A percentile compares a stretch with the other conserved stretches of the same genome.
Conservation (phyloP, 1,284 basidiomycete species). For the Schizophyllum amplum region DNA sequence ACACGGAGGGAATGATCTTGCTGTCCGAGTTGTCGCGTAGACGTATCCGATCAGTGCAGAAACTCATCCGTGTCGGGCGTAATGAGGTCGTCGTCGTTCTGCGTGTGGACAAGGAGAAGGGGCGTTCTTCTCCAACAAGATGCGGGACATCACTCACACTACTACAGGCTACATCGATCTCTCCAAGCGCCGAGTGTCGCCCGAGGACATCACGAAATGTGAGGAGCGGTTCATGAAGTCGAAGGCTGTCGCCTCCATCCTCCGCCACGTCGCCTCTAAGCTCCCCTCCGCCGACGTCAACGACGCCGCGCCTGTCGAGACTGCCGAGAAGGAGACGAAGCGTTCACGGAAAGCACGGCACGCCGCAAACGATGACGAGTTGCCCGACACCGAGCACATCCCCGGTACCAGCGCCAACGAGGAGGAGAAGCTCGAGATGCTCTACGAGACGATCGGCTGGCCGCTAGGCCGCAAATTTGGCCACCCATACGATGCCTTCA, state of each 20-base stretch:
- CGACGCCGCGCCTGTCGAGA: slow-evolving; percentile 18
- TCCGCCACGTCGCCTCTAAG: slow-evolving; percentile 91
- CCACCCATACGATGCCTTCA: slow-evolving; percentile 98
- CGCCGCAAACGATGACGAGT: slow-evolving; percentile 35
- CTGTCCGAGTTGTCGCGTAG: slow-evolving; percentile 94
- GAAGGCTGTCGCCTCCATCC: slow-evolving; percentile 89
- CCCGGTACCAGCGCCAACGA: slow-evolving; percentile 43
- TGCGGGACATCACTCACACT: neutral
- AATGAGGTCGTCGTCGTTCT: slow-evolving; percentile 99
- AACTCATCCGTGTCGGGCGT: slow-evolving; percentile 93
- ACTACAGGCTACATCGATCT: slow-evolving; percentile 94
- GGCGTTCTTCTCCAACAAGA: slow-evolving; percentile 36
- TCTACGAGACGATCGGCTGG: slow-evolving; percentile 93
- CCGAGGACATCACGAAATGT: slow-evolving; percentile 97
- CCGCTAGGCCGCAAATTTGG: slow-evolving; percentile 90
- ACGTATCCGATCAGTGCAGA: slow-evolving; percentile 97
- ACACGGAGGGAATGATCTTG: slow-evolving; percentile 99
- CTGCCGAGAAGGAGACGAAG: slow-evolving; percentile 34
- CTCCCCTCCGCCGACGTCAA: slow-evolving; percentile 44
- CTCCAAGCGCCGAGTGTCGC: slow-evolving; percentile 97
- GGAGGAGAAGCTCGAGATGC: slow-evolving; percentile 68
- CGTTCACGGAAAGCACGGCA: slow-evolving; percentile 36
- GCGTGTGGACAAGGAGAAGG: slow-evolving; percentile 99
- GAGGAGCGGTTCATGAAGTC: slow-evolving; percentile 99
- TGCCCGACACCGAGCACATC: slow-evolving; percentile 27